These are phyloP conservation scores for Kwoniella europaea DNA, from an alignment of 768 basidiomycete species.

Conservation along the genomic window DNA sequence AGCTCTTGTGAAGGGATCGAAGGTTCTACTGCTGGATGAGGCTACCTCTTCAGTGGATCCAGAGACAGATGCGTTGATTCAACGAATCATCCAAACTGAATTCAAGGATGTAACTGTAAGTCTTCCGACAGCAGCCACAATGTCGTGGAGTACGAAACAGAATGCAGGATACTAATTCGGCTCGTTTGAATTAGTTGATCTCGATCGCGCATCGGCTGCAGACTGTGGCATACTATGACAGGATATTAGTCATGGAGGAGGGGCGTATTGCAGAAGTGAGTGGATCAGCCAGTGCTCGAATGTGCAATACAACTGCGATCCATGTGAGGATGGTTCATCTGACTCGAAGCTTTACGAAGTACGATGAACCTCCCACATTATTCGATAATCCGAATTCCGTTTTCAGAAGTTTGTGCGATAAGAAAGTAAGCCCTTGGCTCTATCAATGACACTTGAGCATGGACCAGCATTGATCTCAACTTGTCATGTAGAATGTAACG, in stretches of 20 bases:
- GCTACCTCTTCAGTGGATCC: slow-evolving; percentile 61
- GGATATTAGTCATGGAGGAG: slow-evolving; percentile 53
- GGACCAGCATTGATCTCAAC: too few relatives aligned
- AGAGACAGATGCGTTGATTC: slow-evolving; percentile 66
- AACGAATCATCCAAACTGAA: slow-evolving; percentile 69
- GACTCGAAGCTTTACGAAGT: slow-evolving; percentile 10
- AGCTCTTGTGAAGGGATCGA: slow-evolving; percentile 68
- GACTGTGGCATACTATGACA: slow-evolving; percentile 55
- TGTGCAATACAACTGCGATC: too few relatives aligned
- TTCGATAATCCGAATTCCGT: slow-evolving; percentile 63
- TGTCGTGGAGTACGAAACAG: too few relatives aligned
- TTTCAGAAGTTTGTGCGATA: slow-evolving; percentile 70
- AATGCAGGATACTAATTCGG: slow-evolving; percentile 27
- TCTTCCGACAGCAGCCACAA: too few relatives aligned
- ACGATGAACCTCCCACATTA: slow-evolving; percentile 42
- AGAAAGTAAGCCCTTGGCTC: slow-evolving; percentile 12
- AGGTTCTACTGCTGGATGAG: slow-evolving; percentile 69
- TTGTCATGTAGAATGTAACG: too few relatives aligned
- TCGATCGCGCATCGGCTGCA: slow-evolving; percentile 46
- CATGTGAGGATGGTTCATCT: too few relatives aligned
- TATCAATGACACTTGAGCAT: too few relatives aligned
- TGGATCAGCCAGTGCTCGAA: too few relatives aligned
- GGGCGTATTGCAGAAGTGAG: slow-evolving; percentile 49
- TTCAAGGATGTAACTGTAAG: slow-evolving; percentile 58
- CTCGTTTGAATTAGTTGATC: slow-evolving; percentile 22